Evolutionary conservation across 805 yeast species (phyloP), one percentile per base, ranked within the genome.

Genomic region (Lipomyces mesembrius): DNA sequence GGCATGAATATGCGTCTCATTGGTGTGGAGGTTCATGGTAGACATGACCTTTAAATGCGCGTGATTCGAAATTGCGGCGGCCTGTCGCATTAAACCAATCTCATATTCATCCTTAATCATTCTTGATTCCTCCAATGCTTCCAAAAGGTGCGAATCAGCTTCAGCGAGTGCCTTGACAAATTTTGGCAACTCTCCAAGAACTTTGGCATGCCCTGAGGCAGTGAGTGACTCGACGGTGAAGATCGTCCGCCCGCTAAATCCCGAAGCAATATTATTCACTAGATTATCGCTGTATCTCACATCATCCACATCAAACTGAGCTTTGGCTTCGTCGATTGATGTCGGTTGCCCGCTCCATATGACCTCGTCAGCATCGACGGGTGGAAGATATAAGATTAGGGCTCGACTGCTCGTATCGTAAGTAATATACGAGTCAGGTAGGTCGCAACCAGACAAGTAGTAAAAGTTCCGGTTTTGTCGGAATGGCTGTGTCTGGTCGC

Each of bases 271-370:
- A 2, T 77, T 78, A 0, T 70, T 61, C 37, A 78, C 78, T 57
- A 92, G 74, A 3, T 85, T 87, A n/a, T 77, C 73, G 11, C 82
- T 84, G 73, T 88, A 90, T 65, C 85, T 77, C 58, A 93, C 96
- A 55, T 86, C 89, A 77, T 95, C 98, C 37, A 92, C 93, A 74
- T 94, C 97, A 72, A 79, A 94, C 68, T 81, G 83, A 25, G 80
- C 75, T 59, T 77, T 62, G 0, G 97, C 97, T 22, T 88, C 87
- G 58, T 88, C 88, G 2, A 83, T 70, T 52, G 85, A 80, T 61
- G 91, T 70, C 4, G 99, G 99, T 78, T 89, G 75, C 0, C 99
- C 99, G 65, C 95, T 88, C 99, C 99, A 94, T 92, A 95, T 89
- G 54, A 94, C 89, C 75, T 91, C 97, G 56, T 95, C 98, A 55